Evolutionary conservation across 1,139 yeast species (phyloP), one percentile per base, ranked within the genome.

Genomic region (Candida smagusa): DNA sequence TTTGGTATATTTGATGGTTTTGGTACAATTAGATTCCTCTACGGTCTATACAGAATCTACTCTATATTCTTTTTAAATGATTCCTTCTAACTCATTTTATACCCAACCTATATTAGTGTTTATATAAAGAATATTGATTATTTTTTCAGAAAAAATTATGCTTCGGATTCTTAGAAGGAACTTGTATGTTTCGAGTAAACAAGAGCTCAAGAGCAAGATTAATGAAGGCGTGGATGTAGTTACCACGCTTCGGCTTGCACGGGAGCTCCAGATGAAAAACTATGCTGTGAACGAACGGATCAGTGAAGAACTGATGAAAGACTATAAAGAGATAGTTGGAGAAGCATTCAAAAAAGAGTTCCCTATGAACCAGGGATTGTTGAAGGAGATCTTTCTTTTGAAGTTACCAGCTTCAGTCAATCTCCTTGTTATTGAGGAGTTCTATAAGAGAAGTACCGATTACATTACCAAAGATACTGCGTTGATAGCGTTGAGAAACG

Each of bases 401-500:
- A 60, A 63, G 35, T 54, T 70, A 19, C 71, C 74, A 2, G 49
- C 63, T 9, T 13, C 36, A 2, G 41, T 44, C 25, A 64, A 61
- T 39, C 46, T 66, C 11, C 46, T 53, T 12, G 47, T 70, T 13
- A 59, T 75, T 22, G 53, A 61, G 35, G 37, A 49, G 6, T 74
- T 50, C 49, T 72, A 77, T 49, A 39, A 50, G 26, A 56, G 59
- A 33, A 61, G 70, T 39, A 68, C 74, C 0, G 39, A 46, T 0
- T 49, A 46, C 22, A 63, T 83, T 3, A 68, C 72, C 9, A 65
- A 64, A 38, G 61, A 64, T 0, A 55, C 68, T 2, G 81, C 84
- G 2, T 62, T 82, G 59, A 72, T 84, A 19, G 84, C 90, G 0
- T 75, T 84, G 42, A 62, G 92, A 13, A 58, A 70, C 31, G 68